These are phyloP conservation scores for Anaeromyces robustus DNA, from an alignment of 192 early-diverging fungal genomes.

Conservation along the genomic window DNA sequence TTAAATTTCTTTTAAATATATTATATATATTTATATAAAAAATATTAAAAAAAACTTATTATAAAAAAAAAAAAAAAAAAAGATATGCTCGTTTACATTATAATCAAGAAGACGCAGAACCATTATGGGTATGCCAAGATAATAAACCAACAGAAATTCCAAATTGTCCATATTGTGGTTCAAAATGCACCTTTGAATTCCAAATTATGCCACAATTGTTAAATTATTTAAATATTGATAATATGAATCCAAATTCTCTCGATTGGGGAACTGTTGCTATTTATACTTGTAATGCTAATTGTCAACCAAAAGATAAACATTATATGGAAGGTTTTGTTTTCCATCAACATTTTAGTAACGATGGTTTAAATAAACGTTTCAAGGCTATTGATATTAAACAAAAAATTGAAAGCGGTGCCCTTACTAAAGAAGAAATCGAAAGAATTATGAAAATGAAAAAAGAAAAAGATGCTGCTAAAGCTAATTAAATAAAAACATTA, in stretches of 20 bases:
- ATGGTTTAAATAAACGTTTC: slow-evolving; percentile 42
- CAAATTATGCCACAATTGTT: slow-evolving; percentile 88
- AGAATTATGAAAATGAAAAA: neutral
- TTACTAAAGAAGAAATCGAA: neutral
- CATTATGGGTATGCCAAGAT: slow-evolving; percentile 64
- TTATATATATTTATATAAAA: neutral
- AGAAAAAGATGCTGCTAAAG: neutral
- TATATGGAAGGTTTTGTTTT: slow-evolving; percentile 55
- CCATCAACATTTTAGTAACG: slow-evolving; percentile 68
- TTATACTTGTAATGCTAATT: slow-evolving; percentile 74
- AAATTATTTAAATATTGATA: slow-evolving; percentile 56
- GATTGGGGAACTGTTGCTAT: slow-evolving; percentile 86
- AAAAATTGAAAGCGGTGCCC: neutral
- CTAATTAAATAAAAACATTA: neutral
- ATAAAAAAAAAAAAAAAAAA: neutral
- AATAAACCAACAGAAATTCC: slow-evolving; percentile 44
- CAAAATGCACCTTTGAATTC: slow-evolving; percentile 71
- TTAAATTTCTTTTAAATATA: slow-evolving; percentile 16
- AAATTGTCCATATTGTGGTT: slow-evolving; percentile 54
- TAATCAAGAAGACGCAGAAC: slow-evolving; percentile 27
- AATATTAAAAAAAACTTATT: no score
- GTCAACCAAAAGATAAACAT: slow-evolving; percentile 27
- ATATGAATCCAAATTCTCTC: slow-evolving; percentile 46
- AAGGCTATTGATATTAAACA: neutral
- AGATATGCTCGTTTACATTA: slow-evolving; percentile 13